Percentiles rank a stretch among this genome's conserved stretches.
phyloP scores from a whole-genome alignment of 1,139 yeast species.

The Candida frijolesensis region DNA sequence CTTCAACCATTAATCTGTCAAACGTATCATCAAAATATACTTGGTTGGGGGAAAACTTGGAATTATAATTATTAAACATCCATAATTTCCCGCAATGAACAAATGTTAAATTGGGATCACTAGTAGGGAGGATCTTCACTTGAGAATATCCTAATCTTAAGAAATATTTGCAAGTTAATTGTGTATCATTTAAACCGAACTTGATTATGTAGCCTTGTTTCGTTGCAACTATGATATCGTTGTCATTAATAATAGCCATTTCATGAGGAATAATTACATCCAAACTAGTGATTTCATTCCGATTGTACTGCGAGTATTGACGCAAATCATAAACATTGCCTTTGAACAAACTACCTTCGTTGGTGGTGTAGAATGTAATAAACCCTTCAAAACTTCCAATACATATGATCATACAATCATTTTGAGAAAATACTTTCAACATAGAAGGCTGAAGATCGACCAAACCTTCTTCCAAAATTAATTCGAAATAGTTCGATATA shows the following conservation, averaged over 20 bases:
- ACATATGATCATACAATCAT: conserved; percentile 10
- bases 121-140: conserved; percentile 18
- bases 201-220: conserved; percentile 29
- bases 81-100: conserved; percentile 43
- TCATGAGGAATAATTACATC: conserved; percentile 24
- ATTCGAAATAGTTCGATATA: conserved; percentile 1
- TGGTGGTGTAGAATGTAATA: conserved; percentile 12
- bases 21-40: conserved; percentile 43
- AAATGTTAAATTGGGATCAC: conserved; percentile 23
- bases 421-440: conserved; percentile 14
- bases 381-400: conserved; percentile 27
- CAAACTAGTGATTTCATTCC: conserved; percentile 1
- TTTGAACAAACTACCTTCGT: neutral
- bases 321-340: conserved; percentile 4
- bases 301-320: conserved; percentile 11
- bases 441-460: conserved; percentile 22
- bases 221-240: conserved; percentile 29
- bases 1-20: conserved; percentile 23
- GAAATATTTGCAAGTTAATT: conserved; percentile 15
- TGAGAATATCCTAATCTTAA: conserved; percentile 28
- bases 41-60: conserved; percentile 35
- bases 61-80: conserved; percentile 38
- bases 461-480: neutral
- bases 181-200: conserved; percentile 17
- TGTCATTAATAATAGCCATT: conserved; percentile 10